phyloP scores from a whole-genome alignment of 371 early-diverging fungal genomes.

The Basidiobolus heterosporus region DNA sequence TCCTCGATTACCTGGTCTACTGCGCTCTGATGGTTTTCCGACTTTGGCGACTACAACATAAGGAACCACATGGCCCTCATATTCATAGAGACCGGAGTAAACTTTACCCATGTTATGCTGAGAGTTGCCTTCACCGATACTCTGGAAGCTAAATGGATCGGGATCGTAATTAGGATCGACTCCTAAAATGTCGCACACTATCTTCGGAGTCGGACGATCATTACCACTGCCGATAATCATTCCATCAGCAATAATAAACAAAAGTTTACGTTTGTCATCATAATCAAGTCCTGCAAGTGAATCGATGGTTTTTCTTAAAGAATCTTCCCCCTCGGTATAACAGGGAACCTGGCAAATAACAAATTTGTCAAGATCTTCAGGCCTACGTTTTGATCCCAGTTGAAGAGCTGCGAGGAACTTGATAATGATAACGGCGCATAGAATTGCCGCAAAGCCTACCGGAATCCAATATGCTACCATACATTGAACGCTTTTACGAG shows the following conservation, averaged over 20 bases:
- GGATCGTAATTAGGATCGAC: slow-evolving; percentile 65
- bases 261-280: slow-evolving; percentile 85
- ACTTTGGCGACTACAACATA: slow-evolving; percentile 91
- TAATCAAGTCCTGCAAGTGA: slow-evolving; percentile 80
- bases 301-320: slow-evolving; percentile 80
- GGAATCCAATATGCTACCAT: slow-evolving; percentile 73
- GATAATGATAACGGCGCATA: slow-evolving; percentile 74
- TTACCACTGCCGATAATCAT: slow-evolving; percentile 94
- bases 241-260: slow-evolving; percentile 80
- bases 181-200: slow-evolving; percentile 87
- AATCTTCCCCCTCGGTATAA: slow-evolving; percentile 95
- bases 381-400: slow-evolving; percentile 48
- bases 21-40: slow-evolving; percentile 59
- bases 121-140: slow-evolving; percentile 73
- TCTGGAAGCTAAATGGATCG: slow-evolving; percentile 77
- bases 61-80: slow-evolving; percentile 75
- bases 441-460: slow-evolving; percentile 52
- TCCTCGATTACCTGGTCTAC: slow-evolving; percentile 88
- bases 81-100: slow-evolving; percentile 90
- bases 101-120: slow-evolving; percentile 95
- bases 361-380: slow-evolving; percentile 81
- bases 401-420: slow-evolving; percentile 88
- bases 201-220: slow-evolving; percentile 90
- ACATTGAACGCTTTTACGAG: slow-evolving; percentile 63
- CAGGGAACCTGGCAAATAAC: slow-evolving; percentile 81